Percentiles rank a stretch among this genome's conserved stretches.
phyloP scores from a whole-genome alignment of 495 filamentous ascomycete genomes.

The Xylaria palmicola region DNA sequence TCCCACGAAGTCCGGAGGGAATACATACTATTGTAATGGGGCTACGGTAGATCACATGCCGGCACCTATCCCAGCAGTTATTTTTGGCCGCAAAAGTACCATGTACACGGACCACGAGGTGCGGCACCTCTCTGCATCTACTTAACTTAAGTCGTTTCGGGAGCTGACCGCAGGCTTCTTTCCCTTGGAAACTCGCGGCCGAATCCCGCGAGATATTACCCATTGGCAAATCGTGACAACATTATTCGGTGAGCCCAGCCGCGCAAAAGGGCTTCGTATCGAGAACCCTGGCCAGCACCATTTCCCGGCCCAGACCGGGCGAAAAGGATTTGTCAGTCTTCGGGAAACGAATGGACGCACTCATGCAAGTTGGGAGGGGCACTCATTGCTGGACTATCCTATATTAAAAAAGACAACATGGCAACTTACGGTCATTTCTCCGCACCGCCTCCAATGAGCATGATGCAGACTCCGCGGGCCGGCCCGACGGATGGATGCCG shows the following conservation, averaged over 20 bases:
- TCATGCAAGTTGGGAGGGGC: background rate
- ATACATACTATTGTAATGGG: too few relatives aligned
- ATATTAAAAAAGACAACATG: too few relatives aligned
- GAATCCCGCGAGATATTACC: background rate
- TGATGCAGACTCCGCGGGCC: background rate
- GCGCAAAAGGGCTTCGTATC: too few relatives aligned
- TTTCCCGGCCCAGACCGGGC: background rate
- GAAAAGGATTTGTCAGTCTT: background rate
- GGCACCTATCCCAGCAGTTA: background rate
- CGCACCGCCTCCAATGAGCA: background rate
- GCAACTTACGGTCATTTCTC: background rate
- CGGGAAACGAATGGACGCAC: background rate
- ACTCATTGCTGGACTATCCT: background rate
- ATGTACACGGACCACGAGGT: background rate
- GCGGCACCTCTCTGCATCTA: background rate
- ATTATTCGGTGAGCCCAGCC: too few relatives aligned
- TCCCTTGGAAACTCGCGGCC: background rate
- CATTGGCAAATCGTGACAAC: background rate
- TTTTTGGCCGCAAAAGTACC: background rate
- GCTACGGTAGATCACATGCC: slow-evolving; percentile 8
- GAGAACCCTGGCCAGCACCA: too few relatives aligned
- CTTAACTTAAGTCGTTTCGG: background rate
- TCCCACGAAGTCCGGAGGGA: background rate
- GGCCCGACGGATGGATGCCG: slow-evolving; percentile 10
- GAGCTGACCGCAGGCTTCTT: background rate